Base-by-base conservation (phyloP, 495 filamentous ascomycete genomes). In the Aspergillus wentii region DNA sequence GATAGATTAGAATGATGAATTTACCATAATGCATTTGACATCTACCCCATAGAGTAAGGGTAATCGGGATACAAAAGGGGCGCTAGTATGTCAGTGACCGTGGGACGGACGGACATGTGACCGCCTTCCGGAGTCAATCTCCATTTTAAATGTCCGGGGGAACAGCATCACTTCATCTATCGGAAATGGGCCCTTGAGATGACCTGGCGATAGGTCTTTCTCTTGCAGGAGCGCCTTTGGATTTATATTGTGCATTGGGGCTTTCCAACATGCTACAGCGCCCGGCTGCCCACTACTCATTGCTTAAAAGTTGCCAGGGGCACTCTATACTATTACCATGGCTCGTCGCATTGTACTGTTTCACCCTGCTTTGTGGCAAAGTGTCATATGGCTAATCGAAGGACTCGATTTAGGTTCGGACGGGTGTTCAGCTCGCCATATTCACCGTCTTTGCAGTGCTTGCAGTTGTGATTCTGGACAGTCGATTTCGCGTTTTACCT, bases 401-500 rank as follows among this genome's bases (percentile, higher is more conserved):
- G 11, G 23, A 4, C 33, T 29, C 11, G 34, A n/a, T 41, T 3
- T 41, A 65, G 64, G 84, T 95, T 53, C 88, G 92, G 44, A 88
- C 88, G 45, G 77, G 84, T 52, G 65, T 86, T 59, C 88, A 98
- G 74, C 74, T 94, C 55, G 72, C 73, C 33, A 66, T 80, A 30
- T 66, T 91, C 34, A 74, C 78, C 33, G 54, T 74, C 41, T 65
- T 88, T 52, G 71, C 85, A 49, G 70, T 88, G 46, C 48, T 88
- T 38, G 54, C 83, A 38, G 62, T 94, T 42, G 79, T 87, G 50
- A 68, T 90, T 54, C 75, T 94, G 60, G 88, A 94, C 64, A 82
- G 79, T 49, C 78, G 77, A 57, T 89, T 83, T 62, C 78, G 84
- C 40, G 83, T 94, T 46, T 78, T 94, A 11, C 88, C 88, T n/a